These are phyloP conservation scores for Fusarium secorum DNA, from an alignment of 2,329 filamentous ascomycete genomes.

Conservation along the genomic window DNA sequence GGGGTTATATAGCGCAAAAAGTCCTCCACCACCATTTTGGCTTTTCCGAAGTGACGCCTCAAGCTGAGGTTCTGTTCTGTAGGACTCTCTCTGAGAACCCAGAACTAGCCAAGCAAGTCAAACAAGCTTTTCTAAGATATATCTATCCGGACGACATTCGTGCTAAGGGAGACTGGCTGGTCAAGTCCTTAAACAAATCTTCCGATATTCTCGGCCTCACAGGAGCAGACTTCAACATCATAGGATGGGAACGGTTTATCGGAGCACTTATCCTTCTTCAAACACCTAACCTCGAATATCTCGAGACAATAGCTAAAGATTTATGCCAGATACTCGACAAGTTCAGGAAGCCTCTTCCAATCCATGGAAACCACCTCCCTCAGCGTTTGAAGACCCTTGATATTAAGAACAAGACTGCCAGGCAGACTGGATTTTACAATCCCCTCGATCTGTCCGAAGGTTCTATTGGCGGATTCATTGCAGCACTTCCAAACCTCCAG, in stretches of 20 bases:
- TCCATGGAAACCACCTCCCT: not conserved
- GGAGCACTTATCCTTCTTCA: not conserved
- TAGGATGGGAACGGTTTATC: not conserved
- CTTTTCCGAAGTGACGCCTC: rapidly evolving
- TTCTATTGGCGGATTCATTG: not conserved
- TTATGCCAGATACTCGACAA: not conserved
- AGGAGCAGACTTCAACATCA: rapidly evolving
- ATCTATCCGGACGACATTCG: not conserved
- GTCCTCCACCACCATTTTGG: constrained; percentile 16
- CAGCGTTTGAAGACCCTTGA: not conserved
- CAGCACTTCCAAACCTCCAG: not conserved
- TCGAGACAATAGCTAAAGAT: not conserved
- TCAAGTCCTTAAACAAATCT: not conserved
- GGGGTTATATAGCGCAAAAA: constrained; percentile 1
- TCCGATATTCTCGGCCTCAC: not conserved
- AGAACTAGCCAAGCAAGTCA: not conserved
- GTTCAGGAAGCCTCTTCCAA: not conserved
- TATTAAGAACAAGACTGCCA: not conserved
- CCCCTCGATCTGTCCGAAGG: not conserved
- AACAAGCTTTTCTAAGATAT: not conserved
- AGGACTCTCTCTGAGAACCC: not conserved
- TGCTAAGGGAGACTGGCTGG: rapidly evolving
- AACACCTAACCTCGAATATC: not conserved
- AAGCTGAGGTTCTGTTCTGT: not conserved
- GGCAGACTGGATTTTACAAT: not conserved